These are phyloP conservation scores for Cryphonectria japonica DNA, from an alignment of 2,329 filamentous ascomycete genomes.

Conservation along the genomic window DNA sequence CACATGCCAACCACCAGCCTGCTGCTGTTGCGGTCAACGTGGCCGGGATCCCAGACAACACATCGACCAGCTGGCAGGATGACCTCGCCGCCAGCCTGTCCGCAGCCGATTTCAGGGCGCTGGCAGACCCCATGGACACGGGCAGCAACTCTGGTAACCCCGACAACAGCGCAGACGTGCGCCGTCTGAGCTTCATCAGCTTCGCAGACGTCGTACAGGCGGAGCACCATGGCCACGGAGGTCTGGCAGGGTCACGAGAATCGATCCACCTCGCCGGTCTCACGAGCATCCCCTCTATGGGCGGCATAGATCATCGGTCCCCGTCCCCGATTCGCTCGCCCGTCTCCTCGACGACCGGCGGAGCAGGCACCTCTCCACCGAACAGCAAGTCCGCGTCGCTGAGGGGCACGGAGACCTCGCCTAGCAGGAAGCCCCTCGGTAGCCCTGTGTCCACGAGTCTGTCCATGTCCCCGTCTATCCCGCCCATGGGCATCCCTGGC, in stretches of 20 bases:
- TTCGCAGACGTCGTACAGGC: conserved; percentile 94
- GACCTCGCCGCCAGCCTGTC: conserved; percentile 35
- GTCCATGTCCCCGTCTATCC: conserved; percentile 26
- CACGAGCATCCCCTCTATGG: conserved; percentile 58
- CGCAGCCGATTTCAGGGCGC: conserved; percentile 54
- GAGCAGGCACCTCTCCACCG: conserved; percentile 67
- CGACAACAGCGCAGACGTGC: conserved; percentile 70
- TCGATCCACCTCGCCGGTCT: conserved; percentile 71
- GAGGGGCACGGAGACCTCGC: conserved; percentile 73
- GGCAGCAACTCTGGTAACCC: conserved; percentile 76
- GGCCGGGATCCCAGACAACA: conserved; percentile 40
- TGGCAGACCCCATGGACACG: conserved; percentile 48
- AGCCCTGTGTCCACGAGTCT: conserved; percentile 61
- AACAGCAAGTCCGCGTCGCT: conserved; percentile 76
- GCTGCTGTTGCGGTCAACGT: conserved; percentile 70
- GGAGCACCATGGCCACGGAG: conserved; percentile 71
- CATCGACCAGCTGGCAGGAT: conserved; percentile 34
- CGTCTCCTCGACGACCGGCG: conserved; percentile 67
- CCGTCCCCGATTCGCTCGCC: conserved; percentile 82
- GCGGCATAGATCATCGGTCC: conserved; percentile 62
- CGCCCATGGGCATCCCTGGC: conserved; percentile 39
- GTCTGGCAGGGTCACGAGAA: conserved; percentile 61
- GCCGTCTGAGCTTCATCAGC: conserved; percentile 90
- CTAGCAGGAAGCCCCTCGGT: conserved; percentile 59
- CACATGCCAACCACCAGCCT: conserved; percentile 80